Conservation (phyloP, 2,329 filamentous ascomycete species). For the Fusarium cicatricum region DNA sequence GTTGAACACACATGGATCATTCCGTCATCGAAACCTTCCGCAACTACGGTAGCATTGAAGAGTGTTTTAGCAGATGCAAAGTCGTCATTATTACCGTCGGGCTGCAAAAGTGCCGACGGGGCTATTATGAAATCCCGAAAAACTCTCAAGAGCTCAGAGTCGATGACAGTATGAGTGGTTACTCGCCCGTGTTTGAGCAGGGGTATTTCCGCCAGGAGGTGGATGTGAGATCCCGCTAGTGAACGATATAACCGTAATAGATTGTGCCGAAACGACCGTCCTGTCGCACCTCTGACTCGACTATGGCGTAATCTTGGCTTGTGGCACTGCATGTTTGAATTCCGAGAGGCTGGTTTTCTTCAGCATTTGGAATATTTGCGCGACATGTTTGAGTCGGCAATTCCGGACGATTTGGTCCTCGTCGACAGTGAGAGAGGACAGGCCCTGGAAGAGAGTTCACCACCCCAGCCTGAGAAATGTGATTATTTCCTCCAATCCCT, state of each 20-base stretch:
- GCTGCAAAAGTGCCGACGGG: neutral
- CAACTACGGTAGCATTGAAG: too few species aligned
- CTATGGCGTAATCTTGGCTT: conserved; percentile 21
- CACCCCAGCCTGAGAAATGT: too few species aligned
- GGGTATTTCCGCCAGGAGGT: too few species aligned
- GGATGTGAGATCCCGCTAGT: neutral
- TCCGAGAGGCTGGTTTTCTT: too few species aligned
- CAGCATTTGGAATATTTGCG: too few species aligned
- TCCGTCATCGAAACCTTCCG: conserved; percentile 3
- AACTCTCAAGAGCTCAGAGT: neutral
- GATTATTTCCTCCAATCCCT: too few species aligned
- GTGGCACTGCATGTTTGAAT: neutral
- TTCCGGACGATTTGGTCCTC: too few species aligned
- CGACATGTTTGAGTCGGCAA: too few species aligned
- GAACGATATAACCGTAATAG: neutral
- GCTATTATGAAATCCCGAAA: too few species aligned
- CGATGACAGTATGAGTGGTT: neutral
- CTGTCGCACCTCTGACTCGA: conserved; percentile 18
- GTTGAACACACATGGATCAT: neutral
- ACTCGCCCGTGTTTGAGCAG: too few species aligned
- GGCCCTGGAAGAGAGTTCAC: too few species aligned
- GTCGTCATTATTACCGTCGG: conserved; percentile 21
- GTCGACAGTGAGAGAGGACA: too few species aligned
- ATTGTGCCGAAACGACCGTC: neutral
- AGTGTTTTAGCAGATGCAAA: neutral